Base-by-base conservation (phyloP, 352 stramenopile species). In the Phytophthora macrochlamydospora region DNA sequence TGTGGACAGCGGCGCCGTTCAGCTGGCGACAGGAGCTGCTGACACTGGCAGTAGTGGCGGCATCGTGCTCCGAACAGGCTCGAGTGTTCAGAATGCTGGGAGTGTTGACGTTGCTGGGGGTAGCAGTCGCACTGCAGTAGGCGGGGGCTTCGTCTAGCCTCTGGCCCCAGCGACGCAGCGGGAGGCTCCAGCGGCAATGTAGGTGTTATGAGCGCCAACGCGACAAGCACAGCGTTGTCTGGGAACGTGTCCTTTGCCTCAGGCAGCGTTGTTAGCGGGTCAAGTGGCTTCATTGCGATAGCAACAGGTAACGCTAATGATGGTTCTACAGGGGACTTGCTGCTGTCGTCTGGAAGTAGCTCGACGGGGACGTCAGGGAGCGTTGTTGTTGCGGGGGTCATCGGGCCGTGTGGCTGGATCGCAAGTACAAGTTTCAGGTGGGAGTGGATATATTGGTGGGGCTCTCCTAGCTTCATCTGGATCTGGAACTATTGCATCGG, bases 221-320 rank as follows among this genome's bases (percentile, higher is more conserved):
- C 49, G 12, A 62, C 45, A 31, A 61, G 42, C 35, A 57, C 30
- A 28, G 49, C 32, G 24, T 59, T 58, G 43, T 69, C 65, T 7
- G 65, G 65, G 7, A 62, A 57, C 50, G 29, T 69, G 33, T 63
- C 59, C 5, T 32, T 73, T 61, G 31, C 51, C 1, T 61, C 59
- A 3, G 65, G 65, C 28, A 55, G 5, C 18, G 44, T 49, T 59
- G 31, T 7, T 13, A 63, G 57, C 9, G 64, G 64, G 24, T 11
- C 46, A 32, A 71, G 57, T 51, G 64, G 64, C 2, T 63, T 43
- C 6, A 45, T 31, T 32, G 18, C 46, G 7, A n/a, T 71, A 35
- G 53, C 33, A 63, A 73, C 65, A 45, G 65, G 65, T 29, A 43
- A 73, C 28, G 35, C 65, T 46, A n/a, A 9, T 28, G 65, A 73